These are phyloP conservation scores for Schrenkiella parvula DNA, from an alignment of 345 rosid species.

Conservation along the genomic window DNA sequence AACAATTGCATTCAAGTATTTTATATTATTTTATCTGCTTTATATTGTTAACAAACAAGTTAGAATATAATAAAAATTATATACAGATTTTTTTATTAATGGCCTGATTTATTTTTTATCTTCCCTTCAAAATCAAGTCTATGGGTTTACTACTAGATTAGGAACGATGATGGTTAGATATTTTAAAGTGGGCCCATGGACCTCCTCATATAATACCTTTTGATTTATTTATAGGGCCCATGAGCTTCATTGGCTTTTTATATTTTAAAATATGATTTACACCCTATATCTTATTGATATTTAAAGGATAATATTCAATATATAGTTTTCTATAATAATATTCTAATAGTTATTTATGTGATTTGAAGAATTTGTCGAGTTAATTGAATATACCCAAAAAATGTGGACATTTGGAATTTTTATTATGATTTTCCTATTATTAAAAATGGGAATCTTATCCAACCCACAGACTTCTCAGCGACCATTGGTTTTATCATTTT, in stretches of 20 bases:
- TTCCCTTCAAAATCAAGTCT: too few species aligned
- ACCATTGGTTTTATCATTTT: conserved; percentile 19
- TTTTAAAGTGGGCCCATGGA: conserved; percentile 4
- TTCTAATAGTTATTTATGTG: neutral
- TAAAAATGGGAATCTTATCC: conserved; percentile 1
- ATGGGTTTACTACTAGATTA: neutral
- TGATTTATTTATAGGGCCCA: neutral
- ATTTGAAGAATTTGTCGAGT: neutral
- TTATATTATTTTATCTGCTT: too few species aligned
- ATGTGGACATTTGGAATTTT: neutral
- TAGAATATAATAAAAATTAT: too few species aligned
- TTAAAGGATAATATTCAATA: neutral
- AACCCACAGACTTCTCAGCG: neutral
- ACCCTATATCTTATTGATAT: neutral
- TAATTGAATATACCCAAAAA: neutral
- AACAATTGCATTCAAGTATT: too few species aligned
- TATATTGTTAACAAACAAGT: too few species aligned
- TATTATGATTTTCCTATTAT: neutral
- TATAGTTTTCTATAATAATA: neutral
- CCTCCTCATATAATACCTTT: neutral
- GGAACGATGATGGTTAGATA: conserved; percentile 17
- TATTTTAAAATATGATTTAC: neutral
- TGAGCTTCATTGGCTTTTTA: neutral
- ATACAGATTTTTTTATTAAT: too few species aligned
- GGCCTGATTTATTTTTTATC: too few species aligned